Evolutionary conservation across 495 filamentous ascomycete genomes (phyloP), one percentile per base, ranked within the genome.

Genomic region (Aspergillus steynii): DNA sequence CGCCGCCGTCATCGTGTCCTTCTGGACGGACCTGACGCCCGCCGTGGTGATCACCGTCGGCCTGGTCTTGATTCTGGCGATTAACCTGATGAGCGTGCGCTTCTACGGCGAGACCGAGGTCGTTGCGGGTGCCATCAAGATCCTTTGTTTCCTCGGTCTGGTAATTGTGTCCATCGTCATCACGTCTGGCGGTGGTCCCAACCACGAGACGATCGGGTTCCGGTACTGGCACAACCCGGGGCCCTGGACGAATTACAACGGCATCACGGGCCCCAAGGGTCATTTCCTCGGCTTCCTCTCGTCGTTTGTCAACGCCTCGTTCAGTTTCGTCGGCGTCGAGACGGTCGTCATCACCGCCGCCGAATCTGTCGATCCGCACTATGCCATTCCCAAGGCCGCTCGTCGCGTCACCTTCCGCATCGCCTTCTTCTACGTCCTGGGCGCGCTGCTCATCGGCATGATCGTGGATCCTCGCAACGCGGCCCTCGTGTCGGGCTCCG

Each of bases 401-500:
- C 88, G 86, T 59, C 86, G 91, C 59, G 90, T 92, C 51, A 94
- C 95, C 71, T 92, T 89, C 78, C 89, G 92, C 59, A 92, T 96
- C 69, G 72, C 85, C 51, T 85, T 96, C 75, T 96, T 96, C 80
- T 96, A 95, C 71, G 69, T 82, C 56, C 66, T 85, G 25, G 82
- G 81, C 10, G 79, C 82, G 1, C 74, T 87, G 27, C 78, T 81
- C 14, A 85, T 87, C 62, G 83, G 83, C 31, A 73, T 87, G 6
- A 76, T 82, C 29, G 77, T 82, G n/a, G 73, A 72, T 25, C 67
- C 74, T 27, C 71, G 78, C 15, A 82, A 90, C 57, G 3, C 55
- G 0, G 61, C 65, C 27, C 83, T 94, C 15, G 77, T 89, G n/a
- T 78, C 78, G 3, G 79, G 75, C 32, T 74, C 77, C 8, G 71